Conservation (phyloP, 495 filamentous ascomycete genomes). For the Physcia stellaris region DNA sequence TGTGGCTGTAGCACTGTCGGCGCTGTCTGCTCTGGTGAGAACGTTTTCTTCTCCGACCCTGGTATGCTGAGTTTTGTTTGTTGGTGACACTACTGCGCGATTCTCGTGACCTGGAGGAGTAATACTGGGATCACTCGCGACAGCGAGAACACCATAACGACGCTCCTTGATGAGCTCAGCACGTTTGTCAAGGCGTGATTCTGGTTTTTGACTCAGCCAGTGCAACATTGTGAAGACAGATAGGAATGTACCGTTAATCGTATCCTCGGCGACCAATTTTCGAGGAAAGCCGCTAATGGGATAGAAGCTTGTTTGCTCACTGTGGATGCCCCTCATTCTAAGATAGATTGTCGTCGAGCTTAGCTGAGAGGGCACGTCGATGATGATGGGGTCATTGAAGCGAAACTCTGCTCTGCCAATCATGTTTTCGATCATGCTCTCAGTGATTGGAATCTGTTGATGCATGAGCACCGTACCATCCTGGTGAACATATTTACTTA, state of each 20-base stretch:
- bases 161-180: conserved; percentile 10
- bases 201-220: not conserved
- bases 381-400: conserved; percentile 4
- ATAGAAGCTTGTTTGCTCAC: conserved; percentile 7
- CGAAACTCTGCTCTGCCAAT: conserved; percentile 9
- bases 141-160: conserved; percentile 2
- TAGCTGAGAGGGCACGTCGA: conserved; percentile 3
- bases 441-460: conserved; percentile 5
- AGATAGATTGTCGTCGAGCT: conserved; percentile 8
- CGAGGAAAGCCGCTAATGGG: conserved; percentile 9
- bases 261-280: conserved; percentile 5
- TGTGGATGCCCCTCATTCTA: conserved; percentile 3
- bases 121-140: conserved; percentile 8
- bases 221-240: not conserved
- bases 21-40: not conserved
- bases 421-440: conserved; percentile 9
- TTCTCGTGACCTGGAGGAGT: not conserved
- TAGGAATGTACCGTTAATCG: conserved; percentile 5
- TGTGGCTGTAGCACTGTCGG: not conserved
- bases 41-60: not conserved
- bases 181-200: conserved; percentile 9
- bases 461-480: conserved; percentile 1
- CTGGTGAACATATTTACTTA: not conserved
- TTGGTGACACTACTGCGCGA: not conserved
- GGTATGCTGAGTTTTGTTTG: not conserved